A percentile compares a stretch with the other conserved stretches of the same genome.
Conservation (phyloP, 2,329 filamentous ascomycete genomes). For the Cladobotryum protrusum region DNA sequence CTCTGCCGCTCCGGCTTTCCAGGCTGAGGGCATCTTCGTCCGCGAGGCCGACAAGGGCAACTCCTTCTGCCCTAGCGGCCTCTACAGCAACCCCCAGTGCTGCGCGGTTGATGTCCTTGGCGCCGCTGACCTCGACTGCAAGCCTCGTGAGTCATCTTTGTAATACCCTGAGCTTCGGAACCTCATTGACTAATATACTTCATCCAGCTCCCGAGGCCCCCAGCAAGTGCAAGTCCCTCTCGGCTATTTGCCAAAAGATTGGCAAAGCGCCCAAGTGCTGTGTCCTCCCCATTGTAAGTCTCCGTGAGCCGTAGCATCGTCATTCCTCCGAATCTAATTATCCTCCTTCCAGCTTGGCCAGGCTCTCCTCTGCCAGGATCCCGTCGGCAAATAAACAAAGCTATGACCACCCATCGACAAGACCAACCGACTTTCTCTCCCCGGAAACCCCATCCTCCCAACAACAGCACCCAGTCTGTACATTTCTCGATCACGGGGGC, state of each 20-base stretch:
- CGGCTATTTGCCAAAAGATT: background rate
- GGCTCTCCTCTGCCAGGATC: constrained; percentile 10
- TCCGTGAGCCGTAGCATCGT: background rate
- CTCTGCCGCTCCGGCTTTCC: constrained; percentile 3
- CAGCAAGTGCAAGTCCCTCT: constrained; percentile 4
- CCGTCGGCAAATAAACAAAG: background rate
- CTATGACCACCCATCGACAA: too few species aligned
- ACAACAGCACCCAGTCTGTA: too few species aligned
- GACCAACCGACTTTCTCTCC: too few species aligned
- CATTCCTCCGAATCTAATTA: too few species aligned
- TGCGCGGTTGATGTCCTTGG: constrained; percentile 8
- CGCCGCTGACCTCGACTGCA: constrained; percentile 9
- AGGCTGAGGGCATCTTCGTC: background rate
- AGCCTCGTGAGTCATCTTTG: constrained; percentile 4
- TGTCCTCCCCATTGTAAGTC: constrained; percentile 2
- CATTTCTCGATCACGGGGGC: too few species aligned
- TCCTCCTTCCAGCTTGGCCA: constrained; percentile 1
- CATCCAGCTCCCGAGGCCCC: background rate
- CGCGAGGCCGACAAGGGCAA: background rate
- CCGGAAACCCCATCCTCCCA: too few species aligned
- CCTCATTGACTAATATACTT: too few species aligned
- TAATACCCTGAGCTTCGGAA: too few species aligned
- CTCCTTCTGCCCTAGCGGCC: constrained; percentile 1
- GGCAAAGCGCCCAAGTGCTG: constrained; percentile 10
- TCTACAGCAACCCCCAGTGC: constrained; percentile 12